A percentile compares a stretch with the other conserved stretches of the same genome.
phyloP scores from a whole-genome alignment of 1,284 basidiomycete genomes.

The Peniophora sp. region DNA sequence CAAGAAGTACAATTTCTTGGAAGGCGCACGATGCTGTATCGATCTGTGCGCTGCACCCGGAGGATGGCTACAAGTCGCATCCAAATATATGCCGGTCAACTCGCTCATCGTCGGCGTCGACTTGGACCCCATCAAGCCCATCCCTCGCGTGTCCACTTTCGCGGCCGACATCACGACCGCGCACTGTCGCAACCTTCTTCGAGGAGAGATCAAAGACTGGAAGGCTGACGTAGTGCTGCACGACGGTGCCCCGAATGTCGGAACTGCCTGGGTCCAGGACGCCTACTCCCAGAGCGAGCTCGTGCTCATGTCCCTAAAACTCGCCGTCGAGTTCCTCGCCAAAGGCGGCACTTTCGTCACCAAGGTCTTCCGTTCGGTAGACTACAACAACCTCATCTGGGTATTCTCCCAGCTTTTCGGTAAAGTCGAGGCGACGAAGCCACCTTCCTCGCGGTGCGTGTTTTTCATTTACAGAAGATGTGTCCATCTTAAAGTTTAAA shows the following conservation, averaged over 20 bases:
- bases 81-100: constrained; percentile 96
- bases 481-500: constrained; percentile 1
- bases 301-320: constrained; percentile 91
- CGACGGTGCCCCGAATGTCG: constrained; percentile 99
- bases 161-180: constrained; percentile 93
- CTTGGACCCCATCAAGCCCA: constrained; percentile 92
- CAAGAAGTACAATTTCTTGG: constrained; percentile 94
- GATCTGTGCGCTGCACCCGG: constrained; percentile 99
- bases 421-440: constrained; percentile 98
- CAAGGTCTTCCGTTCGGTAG: constrained; percentile 97
- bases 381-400: constrained; percentile 99
- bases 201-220: constrained; percentile 94
- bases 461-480: not conserved
- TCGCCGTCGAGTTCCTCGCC: constrained; percentile 92
- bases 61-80: constrained; percentile 98
- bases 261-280: constrained; percentile 99
- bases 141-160: constrained; percentile 91
- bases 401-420: constrained; percentile 97
- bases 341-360: constrained; percentile 97
- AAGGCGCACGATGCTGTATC: constrained; percentile 89
- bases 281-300: constrained; percentile 97
- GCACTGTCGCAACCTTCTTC: constrained; percentile 84
- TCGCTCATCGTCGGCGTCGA: constrained; percentile 96
- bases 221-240: constrained; percentile 99
- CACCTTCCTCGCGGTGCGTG: constrained; percentile 86